Evolutionary conservation across 768 basidiomycete species (phyloP), one percentile per base, ranked within the genome.

Genomic region (Amanita thiersii): DNA sequence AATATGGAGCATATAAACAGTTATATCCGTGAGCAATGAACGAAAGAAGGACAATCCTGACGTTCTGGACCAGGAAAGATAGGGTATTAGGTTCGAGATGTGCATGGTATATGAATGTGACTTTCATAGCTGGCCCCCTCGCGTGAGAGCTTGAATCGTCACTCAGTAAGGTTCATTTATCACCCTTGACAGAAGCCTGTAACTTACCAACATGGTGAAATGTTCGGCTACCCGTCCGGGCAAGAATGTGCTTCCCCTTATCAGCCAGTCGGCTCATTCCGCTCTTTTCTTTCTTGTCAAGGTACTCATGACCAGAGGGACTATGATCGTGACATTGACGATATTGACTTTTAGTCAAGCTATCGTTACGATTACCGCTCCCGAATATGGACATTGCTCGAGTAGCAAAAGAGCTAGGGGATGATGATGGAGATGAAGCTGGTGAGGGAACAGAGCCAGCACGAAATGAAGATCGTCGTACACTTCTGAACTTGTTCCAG

Each of bases 401-500:
- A 14, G n/a, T 8, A 17, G 35, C 24, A 12, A 37, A 36, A 23
- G 39, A 36, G 25, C 11, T 24, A 1, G 21, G 14, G 20, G 28
- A 43, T 23, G 39, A 35, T 19, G 46, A 30, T 33, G 40, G 24
- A 2, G 44, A 45, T 4, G 39, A 15, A 36, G 32, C 11, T 3
- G 25, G 21, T 10, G 44, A 31, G n/a, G 45, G 45, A 19, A 34
- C 29, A 20, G 25, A 3, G 23, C 41, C 40, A 26, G 21, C 40
- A 8, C 38, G 39, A 31, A 55, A 47, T 1, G 56, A 46, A 6
- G 59, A 47, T 17, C 56, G 51, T 28, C 50, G 59, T 8, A 61
- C 54, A 36, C 58, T 57, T 40, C 60, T 64, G 11, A 65, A 37
- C 44, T 61, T 68, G 18, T 58, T 52, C 69, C 69, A 71, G 2